Base-by-base conservation (phyloP, 176 grass and related monocot genomes). In the Pontederia crassipes region DNA sequence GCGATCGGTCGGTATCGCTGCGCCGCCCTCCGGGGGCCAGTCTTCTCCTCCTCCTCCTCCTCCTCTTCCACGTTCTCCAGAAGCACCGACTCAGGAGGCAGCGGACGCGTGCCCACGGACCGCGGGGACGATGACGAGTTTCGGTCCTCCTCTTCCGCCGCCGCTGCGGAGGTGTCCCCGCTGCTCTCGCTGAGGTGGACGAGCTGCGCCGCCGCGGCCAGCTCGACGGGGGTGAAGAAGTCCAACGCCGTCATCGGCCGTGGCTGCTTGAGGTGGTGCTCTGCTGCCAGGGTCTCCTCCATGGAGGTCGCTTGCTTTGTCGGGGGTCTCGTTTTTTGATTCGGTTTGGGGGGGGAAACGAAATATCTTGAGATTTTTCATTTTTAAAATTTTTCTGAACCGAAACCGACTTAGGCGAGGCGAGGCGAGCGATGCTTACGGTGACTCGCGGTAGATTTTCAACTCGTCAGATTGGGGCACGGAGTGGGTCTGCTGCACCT, bases 161-260 rank as follows among this genome's bases (percentile, higher is more conserved):
- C 12, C 32, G 27, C 11, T 1, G 49, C 11, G 24, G 65, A 53
- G 65, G 50, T 4, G 50, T 3, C 12, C 13, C 12, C 65, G 50
- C 48, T 49, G 65, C 26, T 48, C n/a, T 48, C 13, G 61, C 45
- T 48, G 61, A 63, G 32, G 45, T 63, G 61, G 15, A 63, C 61
- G 61, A 63, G 61, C 40, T 17, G 61, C 61, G 28, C 35, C 2
- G 61, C 61, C 61, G 40, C 61, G n/a, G 35, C 61, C n/a, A 63
- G n/a, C 8, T 63, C 61, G 61, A 45, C 17, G 13, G 35, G 45
- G 4, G 61, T 47, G 40, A 63, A 63, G 35, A 63, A 8, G 7
- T 63, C 17, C n/a, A 11, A 11, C 1, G 55, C 18, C 20, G 55
- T 10, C 55, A 11, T 0, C 17, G 55, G 1, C 55, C 17, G 55